Base-by-base conservation (phyloP, 257 asterid genomes). In the Parsonsia alboflavescens region DNA sequence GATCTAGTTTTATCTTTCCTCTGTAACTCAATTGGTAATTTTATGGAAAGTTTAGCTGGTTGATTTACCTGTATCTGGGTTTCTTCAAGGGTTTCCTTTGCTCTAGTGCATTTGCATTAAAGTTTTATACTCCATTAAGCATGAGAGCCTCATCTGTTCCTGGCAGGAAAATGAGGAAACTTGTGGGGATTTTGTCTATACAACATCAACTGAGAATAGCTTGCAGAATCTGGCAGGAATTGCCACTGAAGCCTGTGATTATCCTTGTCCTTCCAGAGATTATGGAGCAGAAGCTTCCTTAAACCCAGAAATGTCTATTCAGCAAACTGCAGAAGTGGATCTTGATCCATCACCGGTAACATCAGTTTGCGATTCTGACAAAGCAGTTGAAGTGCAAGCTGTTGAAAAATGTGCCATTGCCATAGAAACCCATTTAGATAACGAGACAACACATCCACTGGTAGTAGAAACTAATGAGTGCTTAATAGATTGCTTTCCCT, bases 131-230 rank as follows among this genome's bases (percentile, higher is more conserved):
- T 17, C 8, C 24, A 63, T 63, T 33, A 0, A 36, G 36, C 7
- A 58, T 10, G 15, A 7, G 68, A 70, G 46, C 33, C 53, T 59
- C 58, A 19, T 46, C 63, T 64, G 36, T 17, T 63, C n/a, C 57
- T 62, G 45, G 45, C 86, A 90, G 96, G 93, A 77, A 77, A 86
- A 78, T 68, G 83, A 66, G 49, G 88, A 77, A 79, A 81, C 76
- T 73, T 70, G 72, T 6, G 83, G 73, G 22, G 75, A 84, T 75
- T 76, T 86, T 73, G 78, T 68, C 10, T 80, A 83, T 69, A 52
- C 83, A 44, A 75, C 82, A 57, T 56, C 85, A 58, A 26, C 49
- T 61, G 85, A 80, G 81, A 83, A 82, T 57, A 80, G 65, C 42
- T 84, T 82, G 78, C 82, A 78, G 73, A 85, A 82, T 72, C 74